Percentiles rank a stretch among this genome's conserved stretches.
Evolutionary conservation across 2,329 filamentous ascomycete genomes (phyloP).

Genomic region (Trichophyton simii): DNA sequence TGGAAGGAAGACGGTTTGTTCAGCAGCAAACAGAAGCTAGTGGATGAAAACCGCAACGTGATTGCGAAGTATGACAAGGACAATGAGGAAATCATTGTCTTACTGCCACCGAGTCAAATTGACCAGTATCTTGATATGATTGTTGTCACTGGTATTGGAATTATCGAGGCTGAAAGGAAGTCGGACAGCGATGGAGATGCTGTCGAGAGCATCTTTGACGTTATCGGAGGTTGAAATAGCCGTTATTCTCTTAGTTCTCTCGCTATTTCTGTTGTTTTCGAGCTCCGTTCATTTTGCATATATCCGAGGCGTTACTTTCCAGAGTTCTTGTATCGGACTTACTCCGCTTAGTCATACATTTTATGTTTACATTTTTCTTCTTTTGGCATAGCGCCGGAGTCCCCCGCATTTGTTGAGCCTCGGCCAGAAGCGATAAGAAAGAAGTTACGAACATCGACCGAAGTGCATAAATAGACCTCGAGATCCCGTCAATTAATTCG

Average conservation of each 20-base stretch:
- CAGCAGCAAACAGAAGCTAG: conserved; percentile 9
- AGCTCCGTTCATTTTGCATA: not conserved
- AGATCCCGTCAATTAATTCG: too few relatives aligned
- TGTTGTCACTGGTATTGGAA: conserved; percentile 11
- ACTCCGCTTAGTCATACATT: not conserved
- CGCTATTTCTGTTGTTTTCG: not conserved
- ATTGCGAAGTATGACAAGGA: conserved; percentile 10
- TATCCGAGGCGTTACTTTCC: not conserved
- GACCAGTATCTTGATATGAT: conserved; percentile 12
- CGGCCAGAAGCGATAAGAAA: not conserved
- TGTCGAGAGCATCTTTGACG: not conserved
- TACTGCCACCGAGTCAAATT: conserved; percentile 6
- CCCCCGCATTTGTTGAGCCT: not conserved
- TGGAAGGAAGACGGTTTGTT: conserved; percentile 12
- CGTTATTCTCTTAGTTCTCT: not conserved
- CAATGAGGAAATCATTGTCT: conserved; percentile 5
- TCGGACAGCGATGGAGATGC: conserved; percentile 7
- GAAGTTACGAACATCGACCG: too few relatives aligned
- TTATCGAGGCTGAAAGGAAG: conserved; percentile 10
- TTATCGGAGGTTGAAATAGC: not conserved
- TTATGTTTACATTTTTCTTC: not conserved
- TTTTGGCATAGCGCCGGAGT: not conserved
- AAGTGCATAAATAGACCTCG: too few relatives aligned
- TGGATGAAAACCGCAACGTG: conserved; percentile 9
- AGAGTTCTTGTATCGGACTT: not conserved